phyloP scores from a whole-genome alignment of 2,329 filamentous ascomycete genomes.

The Xylaria sp. region DNA sequence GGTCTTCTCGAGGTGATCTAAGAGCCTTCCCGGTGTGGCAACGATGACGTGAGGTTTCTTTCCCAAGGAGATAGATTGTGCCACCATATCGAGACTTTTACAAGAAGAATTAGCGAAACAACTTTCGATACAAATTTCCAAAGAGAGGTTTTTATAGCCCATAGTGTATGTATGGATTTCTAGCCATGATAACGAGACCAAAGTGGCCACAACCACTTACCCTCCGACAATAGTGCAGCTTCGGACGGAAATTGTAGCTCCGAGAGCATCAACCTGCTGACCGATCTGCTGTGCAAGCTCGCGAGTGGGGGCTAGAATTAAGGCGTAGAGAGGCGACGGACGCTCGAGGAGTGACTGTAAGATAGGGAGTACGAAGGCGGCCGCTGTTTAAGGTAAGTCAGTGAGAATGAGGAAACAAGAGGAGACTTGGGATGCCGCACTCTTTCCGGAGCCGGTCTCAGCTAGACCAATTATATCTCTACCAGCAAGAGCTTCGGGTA shows the following conservation, averaged over 20 bases:
- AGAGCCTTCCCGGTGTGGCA: constrained; percentile 86
- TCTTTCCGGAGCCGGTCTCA: constrained; percentile 93
- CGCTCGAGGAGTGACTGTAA: constrained; percentile 90
- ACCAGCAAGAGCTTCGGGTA: constrained; percentile 81
- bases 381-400: constrained; percentile 63
- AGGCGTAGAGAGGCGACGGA: constrained; percentile 85
- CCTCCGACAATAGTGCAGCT: constrained; percentile 90
- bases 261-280: constrained; percentile 86
- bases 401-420: background rate
- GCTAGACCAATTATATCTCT: constrained; percentile 93
- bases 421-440: constrained; percentile 12
- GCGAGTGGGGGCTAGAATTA: constrained; percentile 91
- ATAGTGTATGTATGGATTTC: background rate
- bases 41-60: constrained; percentile 94
- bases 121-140: background rate
- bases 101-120: background rate
- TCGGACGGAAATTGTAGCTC: constrained; percentile 86
- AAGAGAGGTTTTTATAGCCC: background rate
- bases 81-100: constrained; percentile 83
- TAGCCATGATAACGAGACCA: background rate
- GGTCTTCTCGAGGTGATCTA: constrained; percentile 96
- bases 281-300: constrained; percentile 94
- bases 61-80: constrained; percentile 89
- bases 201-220: constrained; percentile 13
- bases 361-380: constrained; percentile 92